Base-by-base conservation (phyloP, 306 rosid genomes). In the Citrullus mucosospermus region DNA sequence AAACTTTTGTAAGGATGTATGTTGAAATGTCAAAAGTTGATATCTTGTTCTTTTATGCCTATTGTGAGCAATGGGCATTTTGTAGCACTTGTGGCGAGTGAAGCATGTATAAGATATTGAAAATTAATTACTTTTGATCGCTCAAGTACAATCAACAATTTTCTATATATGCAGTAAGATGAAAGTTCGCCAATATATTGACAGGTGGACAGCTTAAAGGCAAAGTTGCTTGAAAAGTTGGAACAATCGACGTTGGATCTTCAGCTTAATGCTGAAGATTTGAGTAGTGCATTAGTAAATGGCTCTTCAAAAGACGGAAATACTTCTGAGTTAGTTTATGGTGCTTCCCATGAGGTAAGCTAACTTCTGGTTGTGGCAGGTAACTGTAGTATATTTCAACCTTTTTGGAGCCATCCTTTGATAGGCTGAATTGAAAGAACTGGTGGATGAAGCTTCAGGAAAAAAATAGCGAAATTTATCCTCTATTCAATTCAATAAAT, bases 131-230 rank as follows among this genome's bases (percentile, higher is more conserved):
- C 44, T 50, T 63, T 61, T 50, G 55, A 51, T 66, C 8, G 13
- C 73, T 83, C 69, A 61, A 74, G 15, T 61, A n/a, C 51, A 66
- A 36, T 38, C 78, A 28, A 28, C 62, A 53, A 51, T 73, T 32
- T 72, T 50, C 15, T 78, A 48, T 8, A 75, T 46, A 77, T 83
- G 75, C 77, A 63, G 30, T 80, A 77, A 60, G 83, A 80, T 82
- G 82, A 63, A 80, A 71, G 76, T 72, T 68, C 71, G 57, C 78
- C 77, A 57, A 78, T 78, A 18, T 85, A 43, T 87, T 87, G 88
- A 78, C 90, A 95, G 97, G 91, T 92, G 82, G 88, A 91, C 75
- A 89, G 86, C 80, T 90, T 95, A 86, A 90, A 91, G 87, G 90
- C 82, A 38, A 91, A 89, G 85, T 78, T 92, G 77, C 92, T 95